Percentiles rank a stretch among this genome's conserved stretches.
phyloP scores from a whole-genome alignment of 352 stramenopile species.

The Pythium myriotylum region DNA sequence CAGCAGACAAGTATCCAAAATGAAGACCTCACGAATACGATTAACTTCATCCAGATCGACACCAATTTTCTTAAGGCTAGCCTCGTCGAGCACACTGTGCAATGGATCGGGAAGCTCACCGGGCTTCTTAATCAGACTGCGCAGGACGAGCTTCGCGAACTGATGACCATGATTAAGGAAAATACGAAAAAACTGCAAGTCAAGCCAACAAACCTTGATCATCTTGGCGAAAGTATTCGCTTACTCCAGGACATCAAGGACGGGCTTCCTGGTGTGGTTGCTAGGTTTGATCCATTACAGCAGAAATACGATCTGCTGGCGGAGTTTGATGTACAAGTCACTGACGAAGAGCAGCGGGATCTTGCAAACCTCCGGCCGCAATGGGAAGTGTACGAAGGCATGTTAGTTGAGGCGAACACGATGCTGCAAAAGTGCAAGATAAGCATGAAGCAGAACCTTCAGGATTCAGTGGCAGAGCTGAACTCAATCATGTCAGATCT shows the following conservation, averaged over 20 bases:
- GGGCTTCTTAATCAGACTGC: conserved; percentile 92
- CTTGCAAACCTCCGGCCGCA: conserved; percentile 64
- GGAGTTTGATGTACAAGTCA: conserved; percentile 90
- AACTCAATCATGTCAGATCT: conserved; percentile 86
- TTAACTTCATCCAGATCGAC: conserved; percentile 96
- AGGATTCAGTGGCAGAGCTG: conserved; percentile 89
- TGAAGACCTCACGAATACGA: conserved; percentile 91
- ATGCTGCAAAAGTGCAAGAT: conserved; percentile 94
- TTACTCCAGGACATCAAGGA: conserved; percentile 90
- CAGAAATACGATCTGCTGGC: conserved; percentile 86
- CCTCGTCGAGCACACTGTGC: conserved; percentile 91
- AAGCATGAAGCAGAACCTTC: conserved; percentile 95
- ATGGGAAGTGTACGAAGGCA: conserved; percentile 87
- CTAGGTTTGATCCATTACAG: conserved; percentile 83
- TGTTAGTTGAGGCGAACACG: conserved; percentile 85
- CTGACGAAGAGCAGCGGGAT: conserved; percentile 83
- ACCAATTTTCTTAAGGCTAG: conserved; percentile 92
- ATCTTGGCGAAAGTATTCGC: conserved; percentile 91
- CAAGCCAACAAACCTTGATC: conserved; percentile 88
- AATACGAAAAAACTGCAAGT: conserved; percentile 85
- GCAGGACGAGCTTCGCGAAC: conserved; percentile 80
- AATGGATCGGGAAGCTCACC: conserved; percentile 94
- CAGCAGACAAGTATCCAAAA: conserved; percentile 92
- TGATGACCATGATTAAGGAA: conserved; percentile 89
- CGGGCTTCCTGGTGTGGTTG: conserved; percentile 59